phyloP scores from a whole-genome alignment of 1,284 basidiomycete species.

The Boletus sp. region DNA sequence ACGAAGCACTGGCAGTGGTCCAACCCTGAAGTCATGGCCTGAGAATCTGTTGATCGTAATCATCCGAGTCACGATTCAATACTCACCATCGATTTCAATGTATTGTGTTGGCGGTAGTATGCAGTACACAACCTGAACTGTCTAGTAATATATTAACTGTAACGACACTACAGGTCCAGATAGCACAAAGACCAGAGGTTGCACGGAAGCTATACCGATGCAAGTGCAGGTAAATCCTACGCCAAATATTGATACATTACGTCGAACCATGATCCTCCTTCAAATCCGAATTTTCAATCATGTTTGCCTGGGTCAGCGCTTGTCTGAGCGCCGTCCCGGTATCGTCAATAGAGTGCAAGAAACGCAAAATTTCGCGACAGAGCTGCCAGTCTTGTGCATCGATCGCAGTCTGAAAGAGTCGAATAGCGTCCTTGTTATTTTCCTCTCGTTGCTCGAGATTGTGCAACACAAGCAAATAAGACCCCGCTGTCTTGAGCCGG shows the following conservation, averaged over 20 bases:
- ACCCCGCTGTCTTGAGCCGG: conserved; percentile 85
- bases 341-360: conserved; percentile 87
- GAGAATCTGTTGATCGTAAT: too few relatives aligned
- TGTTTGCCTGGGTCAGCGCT: conserved; percentile 46
- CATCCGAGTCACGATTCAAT: too few relatives aligned
- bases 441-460: conserved; percentile 87
- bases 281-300: conserved; percentile 16
- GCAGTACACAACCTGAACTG: too few relatives aligned
- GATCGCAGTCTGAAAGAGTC: conserved; percentile 72
- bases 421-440: conserved; percentile 72
- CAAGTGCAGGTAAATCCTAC: too few relatives aligned
- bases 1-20: too few relatives aligned
- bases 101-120: too few relatives aligned
- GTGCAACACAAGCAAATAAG: conserved; percentile 91
- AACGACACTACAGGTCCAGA: too few relatives aligned
- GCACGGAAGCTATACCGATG: too few relatives aligned
- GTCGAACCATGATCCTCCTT: background rate
- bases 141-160: too few relatives aligned
- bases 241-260: background rate
- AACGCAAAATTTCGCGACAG: conserved; percentile 86
- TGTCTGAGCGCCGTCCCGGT: conserved; percentile 67
- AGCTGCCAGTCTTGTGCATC: conserved; percentile 75
- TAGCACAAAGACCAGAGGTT: too few relatives aligned
- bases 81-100: too few relatives aligned
- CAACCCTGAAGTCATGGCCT: too few relatives aligned